These are phyloP conservation scores for Venturia asperata DNA, from an alignment of 2,329 filamentous ascomycete species.

Conservation along the genomic window DNA sequence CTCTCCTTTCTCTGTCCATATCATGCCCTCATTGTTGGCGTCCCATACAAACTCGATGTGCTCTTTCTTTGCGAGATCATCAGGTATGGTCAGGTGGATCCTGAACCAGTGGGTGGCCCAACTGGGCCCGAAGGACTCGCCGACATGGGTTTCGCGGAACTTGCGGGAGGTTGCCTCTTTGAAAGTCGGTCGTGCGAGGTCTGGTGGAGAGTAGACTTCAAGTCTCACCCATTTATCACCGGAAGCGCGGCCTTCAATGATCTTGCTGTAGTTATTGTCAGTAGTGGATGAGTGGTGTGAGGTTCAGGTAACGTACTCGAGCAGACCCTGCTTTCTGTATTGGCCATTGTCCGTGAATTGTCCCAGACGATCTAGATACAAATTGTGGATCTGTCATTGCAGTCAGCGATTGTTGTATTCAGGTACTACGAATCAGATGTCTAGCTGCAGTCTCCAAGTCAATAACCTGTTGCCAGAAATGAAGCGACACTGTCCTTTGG, in stretches of 20 bases:
- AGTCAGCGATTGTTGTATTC: slow-evolving; percentile 43
- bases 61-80: slow-evolving; percentile 64
- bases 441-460: too few species aligned
- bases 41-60: slow-evolving; percentile 97
- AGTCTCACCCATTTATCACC: slow-evolving; percentile 75
- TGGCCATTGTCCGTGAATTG: slow-evolving; percentile 69
- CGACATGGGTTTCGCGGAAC: slow-evolving; percentile 68
- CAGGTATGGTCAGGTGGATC: slow-evolving; percentile 69
- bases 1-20: slow-evolving; percentile 86
- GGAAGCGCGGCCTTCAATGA: slow-evolving; percentile 59
- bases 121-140: slow-evolving; percentile 79
- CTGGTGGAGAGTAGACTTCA: slow-evolving; percentile 75
- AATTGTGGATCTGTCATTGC: slow-evolving; percentile 43
- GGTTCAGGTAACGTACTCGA: slow-evolving; percentile 49
- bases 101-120: slow-evolving; percentile 99
- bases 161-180: slow-evolving; percentile 70
- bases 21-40: slow-evolving; percentile 84
- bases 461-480: not conserved
- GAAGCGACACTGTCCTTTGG: not conserved
- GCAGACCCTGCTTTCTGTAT: slow-evolving; percentile 66
- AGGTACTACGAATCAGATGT: too few species aligned
- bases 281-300: slow-evolving; percentile 10
- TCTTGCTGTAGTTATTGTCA: slow-evolving; percentile 49
- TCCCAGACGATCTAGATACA: slow-evolving; percentile 76
- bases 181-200: slow-evolving; percentile 74